Evolutionary conservation across 106 monocot species (phyloP).

Genomic region (Dioscorea dumetorum): DNA sequence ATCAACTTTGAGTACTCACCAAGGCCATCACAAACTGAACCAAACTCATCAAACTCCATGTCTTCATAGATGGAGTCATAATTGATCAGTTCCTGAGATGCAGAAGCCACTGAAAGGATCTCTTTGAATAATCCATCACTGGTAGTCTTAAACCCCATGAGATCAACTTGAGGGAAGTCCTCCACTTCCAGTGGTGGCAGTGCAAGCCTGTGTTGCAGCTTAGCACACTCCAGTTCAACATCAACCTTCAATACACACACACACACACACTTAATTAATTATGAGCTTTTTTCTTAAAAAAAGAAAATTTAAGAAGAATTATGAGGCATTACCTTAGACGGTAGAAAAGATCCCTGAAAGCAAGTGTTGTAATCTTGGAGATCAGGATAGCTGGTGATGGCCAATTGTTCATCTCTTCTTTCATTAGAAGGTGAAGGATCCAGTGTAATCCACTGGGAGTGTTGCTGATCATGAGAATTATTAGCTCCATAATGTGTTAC

Average conservation of each 20-base stretch:
- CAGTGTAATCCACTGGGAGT: constrained; percentile 21
- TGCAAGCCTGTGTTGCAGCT: constrained; percentile 65
- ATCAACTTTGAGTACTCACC: too few relatives aligned
- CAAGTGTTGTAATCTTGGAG: constrained; percentile 1
- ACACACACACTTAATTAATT: too few relatives aligned
- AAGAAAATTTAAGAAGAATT: too few relatives aligned
- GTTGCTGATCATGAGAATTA: constrained; percentile 13
- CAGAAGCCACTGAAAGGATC: too few relatives aligned
- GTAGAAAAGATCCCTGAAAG: constrained; percentile 14
- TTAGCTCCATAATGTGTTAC: constrained; percentile 56
- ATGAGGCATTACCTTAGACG: constrained; percentile 53
- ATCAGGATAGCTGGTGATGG: constrained; percentile 4
- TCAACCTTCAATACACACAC: constrained; percentile 38
- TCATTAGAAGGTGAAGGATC: constrained; percentile 37
- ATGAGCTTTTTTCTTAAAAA: too few relatives aligned
- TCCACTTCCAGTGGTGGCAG: constrained; percentile 63
- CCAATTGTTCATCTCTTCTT: constrained; percentile 37
- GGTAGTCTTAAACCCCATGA: constrained; percentile 22
- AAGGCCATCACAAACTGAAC: too few relatives aligned
- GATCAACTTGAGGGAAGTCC: constrained; percentile 44
- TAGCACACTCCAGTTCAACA: constrained; percentile 71
- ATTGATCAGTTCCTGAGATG: too few relatives aligned
- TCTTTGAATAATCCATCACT: background rate
- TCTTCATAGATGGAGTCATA: too few relatives aligned
- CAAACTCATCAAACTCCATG: too few relatives aligned